Evolutionary conservation across 768 basidiomycete species (phyloP).

Genomic region (Tremella yokohamensis): DNA sequence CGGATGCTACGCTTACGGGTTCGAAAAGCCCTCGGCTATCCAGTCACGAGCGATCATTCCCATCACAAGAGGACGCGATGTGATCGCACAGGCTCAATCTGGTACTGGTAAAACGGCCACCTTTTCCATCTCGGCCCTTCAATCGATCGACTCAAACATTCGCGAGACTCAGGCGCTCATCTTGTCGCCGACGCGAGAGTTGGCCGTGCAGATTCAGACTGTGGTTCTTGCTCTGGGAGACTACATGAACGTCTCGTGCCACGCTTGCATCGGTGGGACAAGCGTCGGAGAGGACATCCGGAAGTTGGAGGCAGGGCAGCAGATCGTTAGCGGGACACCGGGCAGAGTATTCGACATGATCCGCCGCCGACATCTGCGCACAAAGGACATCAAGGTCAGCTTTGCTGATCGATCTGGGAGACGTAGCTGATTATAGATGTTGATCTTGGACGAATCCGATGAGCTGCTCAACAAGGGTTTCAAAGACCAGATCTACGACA

Average conservation of each 20-base stretch:
- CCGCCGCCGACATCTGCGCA: slow-evolving; percentile 82
- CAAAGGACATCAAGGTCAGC: slow-evolving; percentile 96
- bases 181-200: slow-evolving; percentile 94
- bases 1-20: slow-evolving; percentile 55
- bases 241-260: slow-evolving; percentile 99
- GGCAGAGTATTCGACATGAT: slow-evolving; percentile 99
- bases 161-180: slow-evolving; percentile 95
- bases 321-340: slow-evolving; percentile 94
- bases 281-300: slow-evolving; percentile 96
- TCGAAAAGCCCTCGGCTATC: slow-evolving; percentile 97
- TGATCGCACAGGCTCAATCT: slow-evolving; percentile 98
- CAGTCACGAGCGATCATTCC: slow-evolving; percentile 97
- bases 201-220: slow-evolving; percentile 98
- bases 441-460: slow-evolving; percentile 63
- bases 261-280: slow-evolving; percentile 95
- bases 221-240: slow-evolving; percentile 93
- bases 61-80: slow-evolving; percentile 78
- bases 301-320: slow-evolving; percentile 94
- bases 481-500: slow-evolving; percentile 99
- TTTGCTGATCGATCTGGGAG: not conserved
- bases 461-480: slow-evolving; percentile 96
- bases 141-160: slow-evolving; percentile 91
- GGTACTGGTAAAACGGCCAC: slow-evolving; percentile 99
- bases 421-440: slow-evolving; percentile 28
- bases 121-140: slow-evolving; percentile 95